Evolutionary conservation across 2,329 filamentous ascomycete genomes (phyloP), one percentile per base, ranked within the genome.

Genomic region (Fusarium chuoi): DNA sequence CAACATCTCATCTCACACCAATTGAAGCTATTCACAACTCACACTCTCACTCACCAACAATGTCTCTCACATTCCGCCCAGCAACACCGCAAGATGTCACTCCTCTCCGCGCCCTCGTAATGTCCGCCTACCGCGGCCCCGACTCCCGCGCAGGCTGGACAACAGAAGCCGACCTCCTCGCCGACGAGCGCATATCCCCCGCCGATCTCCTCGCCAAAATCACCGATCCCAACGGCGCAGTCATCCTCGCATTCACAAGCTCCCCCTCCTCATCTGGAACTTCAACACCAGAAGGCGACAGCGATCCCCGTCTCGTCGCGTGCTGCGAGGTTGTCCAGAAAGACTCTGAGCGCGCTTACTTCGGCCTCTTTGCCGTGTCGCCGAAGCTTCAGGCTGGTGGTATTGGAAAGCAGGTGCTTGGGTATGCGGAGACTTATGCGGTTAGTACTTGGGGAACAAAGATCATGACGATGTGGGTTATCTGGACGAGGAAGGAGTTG

Each of bases 311-410:
- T 0, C 78, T 85, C 6, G 78, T 84, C 6, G 82, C 81, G n/a
- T 87, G 85, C 80, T 87, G 84, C 75, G 85, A 87, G 64, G 65
- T 87, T 7, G 67, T 80, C 33, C 77, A 75, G 38, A 78, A 75
- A 24, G 66, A 70, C 33, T 69, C 70, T 35, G 77, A 68, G 39
- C 67, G 80, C 41, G 82, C 81, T 24, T 85, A 86, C 77, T 86
- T 88, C 58, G 85, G 85, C 57, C 81, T 87, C 41, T 86, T 88
- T 26, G 86, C 86, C 45, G 86, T 88, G 1, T 82, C 85, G 42
- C 84, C 84, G 5, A 62, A 62, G 9, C 71, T 79, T 35, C 86
- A 87, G 77, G 82, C 81, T 9, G 83, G 83, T 20, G 86, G 86
- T 0, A 75, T 88, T 49, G 86, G 86, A 0, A 75, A 81, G 58